Percentiles rank a stretch among this genome's conserved stretches.
These are phyloP conservation scores for Paecilomyces variotii DNA, from an alignment of 2,329 filamentous ascomycete genomes.

Conservation along the genomic window DNA sequence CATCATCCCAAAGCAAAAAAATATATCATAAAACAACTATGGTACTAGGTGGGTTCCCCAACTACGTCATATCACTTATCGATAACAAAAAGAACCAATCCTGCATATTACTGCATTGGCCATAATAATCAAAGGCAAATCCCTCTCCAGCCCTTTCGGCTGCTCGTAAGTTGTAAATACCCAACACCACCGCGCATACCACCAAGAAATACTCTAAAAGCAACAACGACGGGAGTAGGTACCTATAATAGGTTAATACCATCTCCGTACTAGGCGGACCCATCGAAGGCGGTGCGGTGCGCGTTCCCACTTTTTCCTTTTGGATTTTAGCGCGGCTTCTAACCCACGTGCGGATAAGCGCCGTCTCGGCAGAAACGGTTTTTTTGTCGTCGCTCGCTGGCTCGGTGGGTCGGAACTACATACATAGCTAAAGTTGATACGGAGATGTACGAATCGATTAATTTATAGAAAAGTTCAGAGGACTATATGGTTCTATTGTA, in stretches of 20 bases:
- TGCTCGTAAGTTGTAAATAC: no score
- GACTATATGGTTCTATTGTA: no score
- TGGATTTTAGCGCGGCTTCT: background rate
- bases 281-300: background rate
- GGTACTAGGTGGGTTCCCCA: background rate
- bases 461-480: no score
- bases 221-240: no score
- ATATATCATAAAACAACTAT: background rate
- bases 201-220: no score
- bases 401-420: background rate
- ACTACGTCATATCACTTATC: background rate
- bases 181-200: no score
- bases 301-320: background rate
- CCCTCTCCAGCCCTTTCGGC: background rate
- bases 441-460: no score
- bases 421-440: no score
- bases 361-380: background rate
- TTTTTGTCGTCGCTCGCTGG: background rate
- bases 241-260: background rate
- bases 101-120: background rate
- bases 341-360: background rate
- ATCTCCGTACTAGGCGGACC: background rate
- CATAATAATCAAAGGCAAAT: background rate
- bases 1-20: background rate
- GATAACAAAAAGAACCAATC: background rate